Conservation (phyloP, 2,329 filamentous ascomycete species). For the Talaromyces albobiverticillius region DNA sequence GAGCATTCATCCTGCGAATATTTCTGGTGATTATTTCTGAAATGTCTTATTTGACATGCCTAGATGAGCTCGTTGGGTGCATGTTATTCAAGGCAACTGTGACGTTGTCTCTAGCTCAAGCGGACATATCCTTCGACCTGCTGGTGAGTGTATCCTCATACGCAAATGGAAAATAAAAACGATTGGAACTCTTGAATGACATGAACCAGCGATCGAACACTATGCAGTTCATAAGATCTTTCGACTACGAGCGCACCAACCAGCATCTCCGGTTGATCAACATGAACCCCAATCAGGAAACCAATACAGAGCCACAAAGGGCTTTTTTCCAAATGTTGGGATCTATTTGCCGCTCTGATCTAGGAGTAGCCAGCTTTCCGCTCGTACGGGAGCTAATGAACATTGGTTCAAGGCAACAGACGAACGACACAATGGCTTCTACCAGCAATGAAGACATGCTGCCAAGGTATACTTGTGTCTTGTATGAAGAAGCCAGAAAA, state of each 20-base stretch:
- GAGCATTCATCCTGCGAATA: not conserved
- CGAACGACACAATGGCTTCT: not conserved
- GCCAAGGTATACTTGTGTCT: constrained; percentile 1
- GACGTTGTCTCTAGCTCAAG: not conserved
- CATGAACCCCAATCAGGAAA: not conserved
- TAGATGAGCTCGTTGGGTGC: not conserved
- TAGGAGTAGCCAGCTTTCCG: not conserved
- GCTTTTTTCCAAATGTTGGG: not conserved
- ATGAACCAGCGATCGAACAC: not conserved
- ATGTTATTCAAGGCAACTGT: not conserved
- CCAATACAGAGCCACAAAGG: constrained; percentile 1
- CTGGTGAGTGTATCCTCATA: not conserved
- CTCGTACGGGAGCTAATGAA: not conserved
- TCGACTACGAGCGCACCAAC: not conserved
- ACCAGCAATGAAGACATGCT: not conserved
- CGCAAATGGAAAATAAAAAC: not conserved
- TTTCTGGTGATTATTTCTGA: not conserved
- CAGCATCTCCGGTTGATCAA: constrained; percentile 1
- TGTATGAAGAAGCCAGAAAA: not conserved
- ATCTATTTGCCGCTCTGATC: not conserved
- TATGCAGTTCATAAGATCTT: constrained; percentile 1
- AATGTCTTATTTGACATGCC: not conserved
- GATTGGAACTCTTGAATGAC: not conserved
- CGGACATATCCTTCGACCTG: not conserved
- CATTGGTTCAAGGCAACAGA: not conserved